Conservation (phyloP, 2,329 filamentous ascomycete genomes). For the Fusarium drepaniforme region DNA sequence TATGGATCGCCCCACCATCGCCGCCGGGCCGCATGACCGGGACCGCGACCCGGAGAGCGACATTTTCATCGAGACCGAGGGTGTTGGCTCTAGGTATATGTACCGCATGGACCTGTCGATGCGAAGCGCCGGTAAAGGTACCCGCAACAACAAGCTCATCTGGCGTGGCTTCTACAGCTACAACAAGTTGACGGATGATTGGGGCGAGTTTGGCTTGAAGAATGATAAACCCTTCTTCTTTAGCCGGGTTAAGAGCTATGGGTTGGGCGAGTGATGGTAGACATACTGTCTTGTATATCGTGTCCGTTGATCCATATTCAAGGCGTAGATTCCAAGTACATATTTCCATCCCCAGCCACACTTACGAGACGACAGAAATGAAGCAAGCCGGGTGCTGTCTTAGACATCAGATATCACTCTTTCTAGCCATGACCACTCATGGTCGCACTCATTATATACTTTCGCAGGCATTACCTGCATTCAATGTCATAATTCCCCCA, state of each 20-base stretch:
- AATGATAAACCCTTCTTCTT: conserved; percentile 77
- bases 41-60: conserved; percentile 68
- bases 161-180: conserved; percentile 96
- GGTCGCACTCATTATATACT: background rate
- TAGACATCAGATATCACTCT: background rate
- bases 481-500: background rate
- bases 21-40: conserved; percentile 26
- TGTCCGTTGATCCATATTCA: background rate
- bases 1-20: conserved; percentile 10
- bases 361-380: background rate
- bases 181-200: conserved; percentile 90
- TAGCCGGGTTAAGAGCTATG: conserved; percentile 74
- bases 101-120: conserved; percentile 86
- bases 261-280: conserved; percentile 53
- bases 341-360: background rate
- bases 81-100: conserved; percentile 81
- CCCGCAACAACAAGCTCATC: conserved; percentile 85
- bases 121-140: conserved; percentile 70
- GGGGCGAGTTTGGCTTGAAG: conserved; percentile 80
- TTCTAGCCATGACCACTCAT: background rate
- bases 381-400: background rate
- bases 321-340: background rate
- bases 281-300: background rate
- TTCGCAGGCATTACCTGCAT: background rate
- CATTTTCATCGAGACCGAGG: conserved; percentile 88